These are phyloP conservation scores for Xylariaceae sp. DNA, from an alignment of 2,329 filamentous ascomycete genomes.

Conservation along the genomic window DNA sequence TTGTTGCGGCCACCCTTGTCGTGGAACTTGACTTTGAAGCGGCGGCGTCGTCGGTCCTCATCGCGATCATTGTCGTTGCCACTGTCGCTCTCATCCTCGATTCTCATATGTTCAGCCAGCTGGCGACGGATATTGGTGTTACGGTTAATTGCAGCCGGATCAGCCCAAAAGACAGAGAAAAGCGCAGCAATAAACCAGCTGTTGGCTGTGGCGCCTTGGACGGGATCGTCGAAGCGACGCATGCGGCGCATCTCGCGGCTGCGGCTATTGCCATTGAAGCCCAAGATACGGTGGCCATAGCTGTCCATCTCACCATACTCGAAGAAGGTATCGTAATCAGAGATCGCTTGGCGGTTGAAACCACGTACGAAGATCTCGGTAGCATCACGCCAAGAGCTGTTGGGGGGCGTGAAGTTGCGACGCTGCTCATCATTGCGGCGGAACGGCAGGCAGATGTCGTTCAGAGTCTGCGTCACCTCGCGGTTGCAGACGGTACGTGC, in stretches of 20 bases:
- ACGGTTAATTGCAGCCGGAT: slow-evolving; percentile 40
- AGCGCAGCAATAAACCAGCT: slow-evolving; percentile 42
- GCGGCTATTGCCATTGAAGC: too few relatives aligned
- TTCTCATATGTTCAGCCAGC: slow-evolving; percentile 7
- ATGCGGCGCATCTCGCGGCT: slow-evolving; percentile 16
- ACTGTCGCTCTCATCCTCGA: slow-evolving; percentile 19
- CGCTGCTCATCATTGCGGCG: slow-evolving; percentile 25
- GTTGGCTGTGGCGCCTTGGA: slow-evolving; percentile 40
- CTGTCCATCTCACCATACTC: slow-evolving; percentile 17
- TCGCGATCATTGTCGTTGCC: slow-evolving; percentile 17
- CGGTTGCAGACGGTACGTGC: slow-evolving; percentile 37
- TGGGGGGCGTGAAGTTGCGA: slow-evolving; percentile 36
- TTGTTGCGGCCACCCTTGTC: slow-evolving; percentile 44
- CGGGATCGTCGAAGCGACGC: slow-evolving; percentile 39
- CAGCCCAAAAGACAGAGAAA: slow-evolving; percentile 43
- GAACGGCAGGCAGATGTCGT: slow-evolving; percentile 39
- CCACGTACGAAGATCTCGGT: slow-evolving; percentile 34
- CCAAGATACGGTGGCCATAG: slow-evolving; percentile 18
- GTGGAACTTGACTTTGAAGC: slow-evolving; percentile 37
- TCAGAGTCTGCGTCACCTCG: slow-evolving; percentile 38
- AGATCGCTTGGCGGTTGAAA: slow-evolving; percentile 29
- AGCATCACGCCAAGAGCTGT: slow-evolving; percentile 39
- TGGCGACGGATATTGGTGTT: slow-evolving; percentile 20
- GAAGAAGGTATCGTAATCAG: slow-evolving; percentile 29
- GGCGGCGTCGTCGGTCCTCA: slow-evolving; percentile 19